Evolutionary conservation across 2,329 filamentous ascomycete species (phyloP), one percentile per base, ranked within the genome.

Genomic region (Fusarium gaditjirri): DNA sequence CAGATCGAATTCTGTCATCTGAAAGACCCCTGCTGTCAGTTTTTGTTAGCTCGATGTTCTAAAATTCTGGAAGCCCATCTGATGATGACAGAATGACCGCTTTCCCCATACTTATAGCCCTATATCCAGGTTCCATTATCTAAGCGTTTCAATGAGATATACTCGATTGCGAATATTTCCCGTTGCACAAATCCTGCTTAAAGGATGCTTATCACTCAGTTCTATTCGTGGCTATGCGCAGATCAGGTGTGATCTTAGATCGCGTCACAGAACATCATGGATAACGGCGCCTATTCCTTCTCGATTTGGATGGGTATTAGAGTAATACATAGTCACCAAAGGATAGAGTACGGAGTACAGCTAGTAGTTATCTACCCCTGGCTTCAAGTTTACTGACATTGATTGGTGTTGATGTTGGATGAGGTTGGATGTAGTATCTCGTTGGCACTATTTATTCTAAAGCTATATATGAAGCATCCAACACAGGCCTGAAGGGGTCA

Each of bases 81-180:
- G 3, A 69, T 65, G 65, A 69, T 43, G 63, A 25, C 33, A 42
- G 5, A 53, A 59, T 46, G 62, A 53, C 21, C 19, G 3, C 23
- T 21, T 17, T 16, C 25, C 33, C n/a, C 54, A 41, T 21, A 13
- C 31, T 58, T 14, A 16, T 21, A 47, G 25, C 44, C 23, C 17
- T 38, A 21, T 23, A n/a, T 56, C 46, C 46, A 33, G 23, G 19
- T 27, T 11, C 19, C 13, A 23, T 49, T 33, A 33, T 33, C 46
- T 23, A 31, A 5, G 16, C n/a, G 49, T 38, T n/a, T 36, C 8
- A 36, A 36, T 27, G 5, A 52, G 47, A 21, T 52, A 31, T 52
- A 49, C 29, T 19, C 9, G 8, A 23, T 13, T 13, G 17, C 25
- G 23, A 25, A 36, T 27, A 23, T 36, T 52, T 16, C 23, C 9